phyloP scores from a whole-genome alignment of 306 rosid genomes.

The Vigna nakashimae region DNA sequence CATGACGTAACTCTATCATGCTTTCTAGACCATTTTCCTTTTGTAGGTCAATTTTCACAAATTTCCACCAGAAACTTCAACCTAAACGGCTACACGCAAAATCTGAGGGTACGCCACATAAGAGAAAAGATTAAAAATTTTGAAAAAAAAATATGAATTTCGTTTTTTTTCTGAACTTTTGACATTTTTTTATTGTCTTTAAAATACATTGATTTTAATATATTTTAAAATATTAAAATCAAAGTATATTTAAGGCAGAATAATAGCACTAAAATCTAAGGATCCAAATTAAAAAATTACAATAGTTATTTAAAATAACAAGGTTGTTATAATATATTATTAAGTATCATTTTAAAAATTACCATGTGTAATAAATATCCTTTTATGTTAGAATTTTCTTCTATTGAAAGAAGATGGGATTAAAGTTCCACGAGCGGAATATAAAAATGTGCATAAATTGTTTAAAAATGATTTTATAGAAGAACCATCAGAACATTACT shows the following conservation, averaged over 20 bases:
- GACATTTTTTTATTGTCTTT: no score
- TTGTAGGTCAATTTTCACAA: not conserved
- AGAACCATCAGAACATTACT: not conserved
- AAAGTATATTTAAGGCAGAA: no score
- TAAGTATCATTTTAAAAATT: not conserved
- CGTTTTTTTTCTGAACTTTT: no score
- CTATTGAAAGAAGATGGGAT: not conserved
- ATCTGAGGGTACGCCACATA: not conserved
- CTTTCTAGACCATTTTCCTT: conserved; percentile 8
- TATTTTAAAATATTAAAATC: no score
- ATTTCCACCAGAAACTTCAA: not conserved
- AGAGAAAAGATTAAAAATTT: no score
- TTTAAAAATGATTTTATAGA: not conserved
- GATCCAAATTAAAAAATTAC: no score
- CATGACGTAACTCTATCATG: conserved; percentile 4
- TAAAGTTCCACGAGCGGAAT: not conserved
- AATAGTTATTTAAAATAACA: not conserved
- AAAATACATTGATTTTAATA: no score
- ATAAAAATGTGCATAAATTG: not conserved
- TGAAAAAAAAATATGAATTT: no score
- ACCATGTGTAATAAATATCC: no score
- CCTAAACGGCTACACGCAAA: not conserved
- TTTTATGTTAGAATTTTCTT: not conserved
- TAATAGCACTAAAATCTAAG: no score
- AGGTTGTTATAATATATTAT: not conserved